Base-by-base conservation (phyloP, 352 stramenopile species). In the Thraustochytrium sp. region DNA sequence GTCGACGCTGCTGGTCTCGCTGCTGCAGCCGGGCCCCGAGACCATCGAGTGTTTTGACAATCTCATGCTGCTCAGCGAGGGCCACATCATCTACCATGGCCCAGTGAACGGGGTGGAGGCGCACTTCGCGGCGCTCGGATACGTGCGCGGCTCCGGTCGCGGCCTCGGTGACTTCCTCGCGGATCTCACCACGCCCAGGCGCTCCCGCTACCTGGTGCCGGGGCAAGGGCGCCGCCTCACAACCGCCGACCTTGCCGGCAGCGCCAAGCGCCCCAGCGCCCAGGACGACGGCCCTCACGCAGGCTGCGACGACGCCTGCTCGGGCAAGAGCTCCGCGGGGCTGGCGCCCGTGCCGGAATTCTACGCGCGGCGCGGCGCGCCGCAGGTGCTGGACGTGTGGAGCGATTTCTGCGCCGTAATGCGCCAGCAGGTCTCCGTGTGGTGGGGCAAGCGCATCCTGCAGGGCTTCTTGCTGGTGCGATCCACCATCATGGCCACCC, bases 11-110 rank as follows among this genome's bases (percentile, higher is more conserved):
- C 89, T 94, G 18, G 86, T 97, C 18, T 92, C 92, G 9, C 85
- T 97, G 21, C 85, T 97, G 37, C 89, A 97, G 87, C 94, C 94
- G n/a, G 88, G 93, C 26, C 94, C 93, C 1, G 94, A 98, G 85
- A 93, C 96, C 16, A 96, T 95, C 53, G 91, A 91, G 16, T 87
- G 97, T n/a, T 98, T 98, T 86, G 95, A 98, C 85, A 89, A 98
- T 72, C 90, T 98, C 13, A 88, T 98, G 37, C 89, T 98, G 83
- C 76, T 98, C 34, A 92, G 94, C 84, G 89, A 96, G 76, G 95
- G 95, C 2, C 89, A 92, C 72, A 84, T 98, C 61, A 90, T 98
- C 26, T 98, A 97, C 86, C 92, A 96, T 55, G 95, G 94, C 11
- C 92, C 89, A 9, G 85, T 89, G 1, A 86, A 90, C 48, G 26